A percentile compares a stretch with the other conserved stretches of the same genome.
Conservation (phyloP, 345 rosid species). For the Eucalyptus globulus region DNA sequence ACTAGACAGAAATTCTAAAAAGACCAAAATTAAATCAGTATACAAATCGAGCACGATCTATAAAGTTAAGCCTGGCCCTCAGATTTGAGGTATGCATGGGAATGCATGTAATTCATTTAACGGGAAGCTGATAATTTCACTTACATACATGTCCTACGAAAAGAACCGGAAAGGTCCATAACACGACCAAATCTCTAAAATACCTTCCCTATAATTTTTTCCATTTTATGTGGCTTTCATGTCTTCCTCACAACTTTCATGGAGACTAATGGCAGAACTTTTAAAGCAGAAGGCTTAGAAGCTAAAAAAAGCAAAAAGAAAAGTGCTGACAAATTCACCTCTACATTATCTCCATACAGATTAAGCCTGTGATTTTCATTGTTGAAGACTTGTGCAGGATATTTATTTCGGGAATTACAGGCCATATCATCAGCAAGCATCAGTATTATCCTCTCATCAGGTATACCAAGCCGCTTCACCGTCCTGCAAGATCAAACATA, state of each 20-base stretch:
- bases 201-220: neutral
- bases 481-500: conserved; percentile 43
- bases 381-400: conserved; percentile 96
- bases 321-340: conserved; percentile 33
- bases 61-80: neutral
- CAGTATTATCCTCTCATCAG: conserved; percentile 90
- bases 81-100: neutral
- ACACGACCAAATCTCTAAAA: neutral
- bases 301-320: neutral
- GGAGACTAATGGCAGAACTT: neutral
- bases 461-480: conserved; percentile 90
- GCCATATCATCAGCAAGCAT: conserved; percentile 99
- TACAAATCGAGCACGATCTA: rapidly evolving
- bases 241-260: neutral
- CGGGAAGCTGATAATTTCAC: neutral
- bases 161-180: neutral
- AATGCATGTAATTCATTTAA: neutral
- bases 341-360: conserved; percentile 97
- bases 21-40: neutral
- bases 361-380: conserved; percentile 92
- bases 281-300: neutral
- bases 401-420: conserved; percentile 87
- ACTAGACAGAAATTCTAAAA: neutral
- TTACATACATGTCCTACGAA: neutral
- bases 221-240: neutral